Evolutionary conservation across 768 basidiomycete species (phyloP).

Genomic region (Lactarius tabidus): DNA sequence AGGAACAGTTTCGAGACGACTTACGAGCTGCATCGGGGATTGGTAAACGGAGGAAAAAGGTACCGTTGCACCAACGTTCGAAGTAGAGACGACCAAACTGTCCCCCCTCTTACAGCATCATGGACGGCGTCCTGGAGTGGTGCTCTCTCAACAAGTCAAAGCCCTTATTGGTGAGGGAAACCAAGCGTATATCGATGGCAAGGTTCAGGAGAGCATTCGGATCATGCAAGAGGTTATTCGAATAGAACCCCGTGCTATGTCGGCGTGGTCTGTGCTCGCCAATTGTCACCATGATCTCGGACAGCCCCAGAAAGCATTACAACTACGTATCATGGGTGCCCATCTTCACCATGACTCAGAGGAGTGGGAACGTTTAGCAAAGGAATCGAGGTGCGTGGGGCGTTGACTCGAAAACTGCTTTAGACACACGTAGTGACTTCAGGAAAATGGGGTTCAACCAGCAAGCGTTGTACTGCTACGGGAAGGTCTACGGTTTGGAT

Average conservation of each 20-base stretch:
- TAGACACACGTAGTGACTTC: not conserved
- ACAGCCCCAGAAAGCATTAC: slow-evolving; percentile 66
- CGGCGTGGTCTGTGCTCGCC: slow-evolving; percentile 87
- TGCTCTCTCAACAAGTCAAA: slow-evolving; percentile 65
- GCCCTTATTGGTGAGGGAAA: slow-evolving; percentile 82
- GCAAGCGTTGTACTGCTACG: slow-evolving; percentile 89
- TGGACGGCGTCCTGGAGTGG: slow-evolving; percentile 51
- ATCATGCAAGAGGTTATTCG: slow-evolving; percentile 90
- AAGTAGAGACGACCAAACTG: not conserved
- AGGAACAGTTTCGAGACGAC: slow-evolving; percentile 70
- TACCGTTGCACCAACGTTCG: slow-evolving; percentile 15
- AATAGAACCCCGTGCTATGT: slow-evolving; percentile 79
- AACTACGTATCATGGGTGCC: slow-evolving; percentile 84
- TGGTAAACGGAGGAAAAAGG: slow-evolving; percentile 45
- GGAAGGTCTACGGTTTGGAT: slow-evolving; percentile 75
- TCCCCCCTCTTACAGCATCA: slow-evolving; percentile 22
- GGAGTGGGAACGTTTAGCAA: slow-evolving; percentile 82
- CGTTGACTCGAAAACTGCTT: not conserved
- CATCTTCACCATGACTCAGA: slow-evolving; percentile 81
- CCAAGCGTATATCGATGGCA: slow-evolving; percentile 72
- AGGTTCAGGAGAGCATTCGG: slow-evolving; percentile 64
- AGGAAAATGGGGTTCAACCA: slow-evolving; percentile 71
- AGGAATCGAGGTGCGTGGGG: slow-evolving; percentile 59
- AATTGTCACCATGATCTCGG: slow-evolving; percentile 74
- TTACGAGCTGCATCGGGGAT: slow-evolving; percentile 71